Evolutionary conservation across 1,284 basidiomycete genomes (phyloP).

Genomic region (Sporisorium iseilematis-ciliati): DNA sequence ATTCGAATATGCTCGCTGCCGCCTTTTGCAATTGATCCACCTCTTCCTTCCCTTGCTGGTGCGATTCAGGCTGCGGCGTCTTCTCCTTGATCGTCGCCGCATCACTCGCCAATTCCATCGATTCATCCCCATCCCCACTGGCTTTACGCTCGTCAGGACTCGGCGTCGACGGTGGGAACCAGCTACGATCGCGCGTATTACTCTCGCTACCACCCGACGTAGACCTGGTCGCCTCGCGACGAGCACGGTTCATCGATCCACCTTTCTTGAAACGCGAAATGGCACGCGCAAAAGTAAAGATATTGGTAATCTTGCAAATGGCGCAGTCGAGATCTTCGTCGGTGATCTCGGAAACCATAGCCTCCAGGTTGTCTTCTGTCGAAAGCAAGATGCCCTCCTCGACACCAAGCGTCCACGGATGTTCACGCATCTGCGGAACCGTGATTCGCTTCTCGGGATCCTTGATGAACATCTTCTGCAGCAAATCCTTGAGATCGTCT

Average conservation of each 20-base stretch:
- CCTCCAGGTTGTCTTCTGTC: slow-evolving; percentile 54
- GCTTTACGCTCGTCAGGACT: slow-evolving; percentile 17
- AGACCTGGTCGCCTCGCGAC: slow-evolving; percentile 26
- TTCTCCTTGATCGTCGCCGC: slow-evolving; percentile 35
- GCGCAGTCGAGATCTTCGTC: slow-evolving; percentile 67
- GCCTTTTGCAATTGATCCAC: slow-evolving; percentile 17
- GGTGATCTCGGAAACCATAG: slow-evolving; percentile 62
- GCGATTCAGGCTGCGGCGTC: slow-evolving; percentile 9
- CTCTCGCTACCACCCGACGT: slow-evolving; percentile 26
- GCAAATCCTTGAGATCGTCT: slow-evolving; percentile 44
- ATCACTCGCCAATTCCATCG: background rate
- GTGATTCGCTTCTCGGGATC: slow-evolving; percentile 60
- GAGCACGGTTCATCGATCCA: slow-evolving; percentile 30
- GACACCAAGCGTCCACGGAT: slow-evolving; percentile 59
- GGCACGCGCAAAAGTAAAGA: slow-evolving; percentile 68
- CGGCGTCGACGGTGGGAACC: slow-evolving; percentile 28
- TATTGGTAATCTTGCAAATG: slow-evolving; percentile 65
- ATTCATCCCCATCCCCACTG: background rate
- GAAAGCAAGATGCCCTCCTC: slow-evolving; percentile 48
- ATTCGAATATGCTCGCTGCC: slow-evolving; percentile 35
- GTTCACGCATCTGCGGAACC: slow-evolving; percentile 50
- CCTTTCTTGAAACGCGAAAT: slow-evolving; percentile 66
- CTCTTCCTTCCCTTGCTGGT: slow-evolving; percentile 2
- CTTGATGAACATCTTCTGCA: slow-evolving; percentile 61
- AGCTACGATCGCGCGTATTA: slow-evolving; percentile 25